A percentile compares a stretch with the other conserved stretches of the same genome.
phyloP scores from a whole-genome alignment of 2,329 filamentous ascomycete species.

The Eutypa lata region DNA sequence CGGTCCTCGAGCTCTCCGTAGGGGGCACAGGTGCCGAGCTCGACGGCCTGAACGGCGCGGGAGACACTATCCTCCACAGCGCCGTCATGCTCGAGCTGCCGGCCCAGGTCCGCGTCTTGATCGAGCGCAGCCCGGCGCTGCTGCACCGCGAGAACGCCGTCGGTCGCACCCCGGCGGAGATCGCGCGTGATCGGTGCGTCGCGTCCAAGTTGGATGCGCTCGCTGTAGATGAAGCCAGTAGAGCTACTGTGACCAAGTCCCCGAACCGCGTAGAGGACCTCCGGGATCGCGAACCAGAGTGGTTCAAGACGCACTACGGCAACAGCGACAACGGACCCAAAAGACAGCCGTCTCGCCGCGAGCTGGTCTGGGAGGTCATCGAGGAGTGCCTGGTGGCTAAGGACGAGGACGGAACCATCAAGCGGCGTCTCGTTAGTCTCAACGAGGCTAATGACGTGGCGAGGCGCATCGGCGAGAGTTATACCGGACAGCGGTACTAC shows the following conservation, averaged over 20 bases:
- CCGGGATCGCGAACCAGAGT: too few species aligned
- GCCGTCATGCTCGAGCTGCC: slow-evolving; percentile 40
- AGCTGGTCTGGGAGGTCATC: slow-evolving; percentile 22
- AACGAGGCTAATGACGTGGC: slow-evolving; percentile 59
- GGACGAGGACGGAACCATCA: slow-evolving; percentile 20
- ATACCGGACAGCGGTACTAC: slow-evolving; percentile 28
- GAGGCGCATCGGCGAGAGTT: slow-evolving; percentile 50
- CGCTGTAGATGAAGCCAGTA: not conserved
- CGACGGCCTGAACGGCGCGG: slow-evolving; percentile 59
- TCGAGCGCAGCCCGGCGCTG: slow-evolving; percentile 56
- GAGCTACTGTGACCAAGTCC: too few species aligned
- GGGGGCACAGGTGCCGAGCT: slow-evolving; percentile 48
- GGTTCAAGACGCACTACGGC: not conserved
- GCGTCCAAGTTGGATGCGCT: slow-evolving; percentile 29
- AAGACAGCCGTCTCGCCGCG: slow-evolving; percentile 7
- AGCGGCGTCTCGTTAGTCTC: slow-evolving; percentile 50
- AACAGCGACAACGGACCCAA: not conserved
- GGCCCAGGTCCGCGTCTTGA: slow-evolving; percentile 39
- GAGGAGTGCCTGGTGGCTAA: slow-evolving; percentile 20
- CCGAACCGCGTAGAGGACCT: too few species aligned
- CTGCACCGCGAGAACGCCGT: slow-evolving; percentile 72
- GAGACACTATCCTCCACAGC: slow-evolving; percentile 63
- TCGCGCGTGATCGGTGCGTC: slow-evolving; percentile 56
- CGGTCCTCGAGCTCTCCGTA: slow-evolving; percentile 54
- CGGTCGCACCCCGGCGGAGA: slow-evolving; percentile 68